Percentiles rank a stretch among this genome's conserved stretches.
Conservation (phyloP, 345 rosid species). For the Nasturtium officinale region DNA sequence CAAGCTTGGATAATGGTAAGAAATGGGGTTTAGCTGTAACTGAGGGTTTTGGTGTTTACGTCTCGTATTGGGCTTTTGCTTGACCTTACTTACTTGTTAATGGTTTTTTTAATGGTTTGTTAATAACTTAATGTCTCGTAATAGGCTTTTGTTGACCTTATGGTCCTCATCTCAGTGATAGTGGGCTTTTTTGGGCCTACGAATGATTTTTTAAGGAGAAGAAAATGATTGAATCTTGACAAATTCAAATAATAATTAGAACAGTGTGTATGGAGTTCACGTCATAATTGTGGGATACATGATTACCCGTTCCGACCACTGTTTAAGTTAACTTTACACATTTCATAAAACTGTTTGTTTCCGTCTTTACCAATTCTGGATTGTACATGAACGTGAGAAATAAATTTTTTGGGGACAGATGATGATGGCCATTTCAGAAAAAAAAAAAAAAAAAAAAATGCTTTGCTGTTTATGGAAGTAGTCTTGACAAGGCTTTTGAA, state of each 20-base stretch:
- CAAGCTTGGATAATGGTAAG: conserved; percentile 5
- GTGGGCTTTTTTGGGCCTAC: conserved; percentile 5
- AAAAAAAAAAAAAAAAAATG: conserved; percentile 24
- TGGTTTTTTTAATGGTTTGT: conserved; percentile 7
- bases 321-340: conserved; percentile 2
- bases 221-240: background rate
- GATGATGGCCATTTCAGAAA: background rate
- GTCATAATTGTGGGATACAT: conserved; percentile 40
- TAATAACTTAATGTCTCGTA: background rate
- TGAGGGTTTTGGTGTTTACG: conserved; percentile 33
- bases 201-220: background rate
- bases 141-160: conserved; percentile 22
- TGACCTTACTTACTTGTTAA: background rate
- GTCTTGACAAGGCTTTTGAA: conserved; percentile 45
- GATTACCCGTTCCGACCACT: conserved; percentile 26
- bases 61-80: conserved; percentile 29
- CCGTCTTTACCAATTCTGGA: conserved; percentile 1
- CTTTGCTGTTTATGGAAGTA: conserved; percentile 23
- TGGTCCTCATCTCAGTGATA: background rate
- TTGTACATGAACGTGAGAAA: conserved; percentile 8
- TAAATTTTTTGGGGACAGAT: conserved; percentile 8
- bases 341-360: conserved; percentile 12
- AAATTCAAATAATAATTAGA: background rate
- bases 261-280: conserved; percentile 37
- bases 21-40: conserved; percentile 38